Base-by-base conservation (phyloP, 2,329 filamentous ascomycete genomes). In the Cladorrhinum sp. region DNA sequence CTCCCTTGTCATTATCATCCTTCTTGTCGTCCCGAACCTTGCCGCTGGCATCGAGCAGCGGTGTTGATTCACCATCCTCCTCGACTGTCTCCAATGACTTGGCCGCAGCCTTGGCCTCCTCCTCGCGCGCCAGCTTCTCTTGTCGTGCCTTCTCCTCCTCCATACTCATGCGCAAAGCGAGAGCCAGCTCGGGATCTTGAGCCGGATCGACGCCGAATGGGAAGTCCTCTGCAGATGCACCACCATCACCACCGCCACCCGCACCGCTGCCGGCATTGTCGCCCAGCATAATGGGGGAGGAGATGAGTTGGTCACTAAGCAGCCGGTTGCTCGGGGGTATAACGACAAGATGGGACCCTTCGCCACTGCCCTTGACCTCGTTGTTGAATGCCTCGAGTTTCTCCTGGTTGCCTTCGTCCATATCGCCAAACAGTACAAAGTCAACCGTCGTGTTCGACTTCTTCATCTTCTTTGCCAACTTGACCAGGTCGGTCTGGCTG, bases 381-480 rank as follows among this genome's bases (percentile, higher is more conserved):
- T 96, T 90, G 76, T 96, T 92, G 81, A 99, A 99, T 25, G 91
- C 89, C 72, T 92, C 87, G 57, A 99, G 86, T 80, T 98, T 98
- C 78, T 95, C 93, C 74, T 90, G 86, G 58, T 90, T 90, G 64
- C 89, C 92, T 67, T 96, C 91, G 67, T 95, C 91, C 57, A 96
- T 84, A 70, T 99, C 93, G 67, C 95, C 95, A 70, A 99, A 99
- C 51, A 93, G 86, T 63, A 99, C 85, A 71, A 99, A 93, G 76
- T 99, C 95, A 72, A 99, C 91, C 63, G 88, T 91, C 62, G 96
- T 91, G 72, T 91, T 93, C 76, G 89, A 90, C 84, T 99, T 99
- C 86, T 98, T 98, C 92, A 98, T 96, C 80, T 95, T 96, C 81
- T 95, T 96, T 50, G 95, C 93, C 27, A 99, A 84, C 72, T 91